A percentile compares a stretch with the other conserved stretches of the same genome.
Evolutionary conservation across 768 basidiomycete genomes (phyloP).

Genomic region (Mycena filopes): DNA sequence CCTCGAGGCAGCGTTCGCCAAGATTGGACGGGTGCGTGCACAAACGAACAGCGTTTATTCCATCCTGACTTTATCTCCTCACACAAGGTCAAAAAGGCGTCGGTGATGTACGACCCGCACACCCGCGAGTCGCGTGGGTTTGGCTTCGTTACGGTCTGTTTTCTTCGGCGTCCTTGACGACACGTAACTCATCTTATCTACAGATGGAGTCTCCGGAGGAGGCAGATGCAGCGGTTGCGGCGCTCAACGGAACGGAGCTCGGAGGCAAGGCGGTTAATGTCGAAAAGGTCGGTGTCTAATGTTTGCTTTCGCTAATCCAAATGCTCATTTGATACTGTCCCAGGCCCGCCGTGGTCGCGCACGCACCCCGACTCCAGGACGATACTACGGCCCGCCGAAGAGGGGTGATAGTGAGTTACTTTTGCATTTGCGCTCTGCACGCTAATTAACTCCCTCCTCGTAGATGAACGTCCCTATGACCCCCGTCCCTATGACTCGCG

Average conservation of each 20-base stretch:
- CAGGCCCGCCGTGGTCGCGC: conserved; percentile 92
- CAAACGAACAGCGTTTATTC: too few relatives aligned
- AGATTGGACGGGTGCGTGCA: conserved; percentile 77
- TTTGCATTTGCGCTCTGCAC: not conserved
- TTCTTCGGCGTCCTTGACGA: not conserved
- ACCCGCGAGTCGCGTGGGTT: conserved; percentile 74
- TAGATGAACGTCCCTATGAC: conserved; percentile 89
- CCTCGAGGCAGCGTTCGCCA: conserved; percentile 89
- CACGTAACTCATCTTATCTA: conserved; percentile 16
- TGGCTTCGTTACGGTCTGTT: conserved; percentile 64
- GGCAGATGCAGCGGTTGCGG: conserved; percentile 90
- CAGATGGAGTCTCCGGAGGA: conserved; percentile 80
- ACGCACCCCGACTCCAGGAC: conserved; percentile 91
- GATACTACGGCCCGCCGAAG: conserved; percentile 95
- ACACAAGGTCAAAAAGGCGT: conserved; percentile 74
- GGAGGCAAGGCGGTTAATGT: conserved; percentile 90
- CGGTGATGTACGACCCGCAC: conserved; percentile 79
- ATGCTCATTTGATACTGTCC: conserved; percentile 15
- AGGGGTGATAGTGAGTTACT: conserved; percentile 55
- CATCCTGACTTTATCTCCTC: too few relatives aligned
- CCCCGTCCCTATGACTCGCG: conserved; percentile 92
- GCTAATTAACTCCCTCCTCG: conserved; percentile 5
- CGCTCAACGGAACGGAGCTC: conserved; percentile 84
- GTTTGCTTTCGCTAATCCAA: too few relatives aligned
- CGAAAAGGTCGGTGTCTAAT: conserved; percentile 71